These are phyloP conservation scores for Yamadazyma songkhlaensis DNA, from an alignment of 1,139 yeast genomes.

Conservation along the genomic window DNA sequence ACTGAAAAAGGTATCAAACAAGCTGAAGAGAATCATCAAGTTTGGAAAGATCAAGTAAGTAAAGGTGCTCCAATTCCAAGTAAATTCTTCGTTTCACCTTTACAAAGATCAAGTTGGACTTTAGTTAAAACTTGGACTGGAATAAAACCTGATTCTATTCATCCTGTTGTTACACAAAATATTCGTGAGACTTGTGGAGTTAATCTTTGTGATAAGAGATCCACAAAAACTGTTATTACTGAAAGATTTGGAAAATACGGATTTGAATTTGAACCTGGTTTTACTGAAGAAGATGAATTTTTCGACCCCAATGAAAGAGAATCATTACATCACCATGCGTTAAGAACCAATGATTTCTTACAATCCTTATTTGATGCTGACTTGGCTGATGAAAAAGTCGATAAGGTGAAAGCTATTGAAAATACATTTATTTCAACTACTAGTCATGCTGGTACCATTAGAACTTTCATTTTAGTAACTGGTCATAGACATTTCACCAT, in stretches of 20 bases:
- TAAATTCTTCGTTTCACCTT: conserved; percentile 60
- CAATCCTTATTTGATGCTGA: conserved; percentile 45
- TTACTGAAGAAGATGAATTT: conserved; percentile 46
- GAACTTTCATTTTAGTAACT: conserved; percentile 49
- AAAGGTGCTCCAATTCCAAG: conserved; percentile 57
- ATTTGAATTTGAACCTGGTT: conserved; percentile 41
- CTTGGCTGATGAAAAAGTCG: conserved; percentile 16
- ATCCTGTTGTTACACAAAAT: conserved; percentile 53
- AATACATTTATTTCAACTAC: conserved; percentile 47
- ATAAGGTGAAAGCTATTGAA: conserved; percentile 19
- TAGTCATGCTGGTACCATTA: conserved; percentile 62
- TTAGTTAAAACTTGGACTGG: conserved; percentile 55
- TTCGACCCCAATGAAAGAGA: conserved; percentile 42
- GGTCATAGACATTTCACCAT: conserved; percentile 55
- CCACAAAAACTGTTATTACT: conserved; percentile 23
- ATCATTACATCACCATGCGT: conserved; percentile 41
- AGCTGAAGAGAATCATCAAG: conserved; percentile 44
- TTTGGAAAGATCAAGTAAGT: conserved; percentile 45
- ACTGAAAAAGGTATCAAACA: conserved; percentile 55
- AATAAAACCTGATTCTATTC: conserved; percentile 14
- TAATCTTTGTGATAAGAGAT: conserved; percentile 65
- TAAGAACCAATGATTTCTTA: conserved; percentile 46
- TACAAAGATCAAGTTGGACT: conserved; percentile 64
- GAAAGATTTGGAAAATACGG: conserved; percentile 17
- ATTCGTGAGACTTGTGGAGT: conserved; percentile 67